Conservation (phyloP, 2,329 filamentous ascomycete species). For the Alternaria brassicae region DNA sequence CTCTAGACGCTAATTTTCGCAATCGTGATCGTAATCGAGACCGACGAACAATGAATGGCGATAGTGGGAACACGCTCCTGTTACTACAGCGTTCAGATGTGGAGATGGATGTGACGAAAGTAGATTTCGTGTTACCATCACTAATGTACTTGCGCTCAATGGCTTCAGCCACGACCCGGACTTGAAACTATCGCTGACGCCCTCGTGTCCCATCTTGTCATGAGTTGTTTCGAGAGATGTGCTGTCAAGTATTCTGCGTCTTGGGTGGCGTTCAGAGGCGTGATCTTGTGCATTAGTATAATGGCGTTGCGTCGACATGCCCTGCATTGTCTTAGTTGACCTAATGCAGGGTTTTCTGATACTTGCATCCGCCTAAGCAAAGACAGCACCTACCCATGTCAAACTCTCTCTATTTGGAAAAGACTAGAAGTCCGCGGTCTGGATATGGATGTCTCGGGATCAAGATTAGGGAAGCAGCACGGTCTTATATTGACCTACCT, state of each 20-base stretch:
- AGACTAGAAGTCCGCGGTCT: not conserved
- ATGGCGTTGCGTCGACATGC: not conserved
- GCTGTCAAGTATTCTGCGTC: not conserved
- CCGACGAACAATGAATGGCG: not conserved
- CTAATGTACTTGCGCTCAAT: not conserved
- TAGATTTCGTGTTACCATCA: not conserved
- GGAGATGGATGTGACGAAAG: not conserved
- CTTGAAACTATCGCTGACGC: not conserved
- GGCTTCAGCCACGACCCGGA: not conserved
- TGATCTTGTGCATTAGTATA: not conserved
- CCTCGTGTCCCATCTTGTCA: not conserved
- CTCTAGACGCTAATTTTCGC: too few relatives aligned
- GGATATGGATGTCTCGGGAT: not conserved
- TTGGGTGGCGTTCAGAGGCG: not conserved
- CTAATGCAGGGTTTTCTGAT: not conserved
- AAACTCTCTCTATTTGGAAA: not conserved
- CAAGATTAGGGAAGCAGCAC: too few relatives aligned
- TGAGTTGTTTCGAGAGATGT: not conserved
- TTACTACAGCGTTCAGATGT: not conserved
- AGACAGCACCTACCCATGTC: not conserved
- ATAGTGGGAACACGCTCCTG: not conserved
- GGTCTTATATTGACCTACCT: not conserved
- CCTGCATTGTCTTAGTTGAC: not conserved
- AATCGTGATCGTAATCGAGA: not conserved
- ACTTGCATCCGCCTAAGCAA: not conserved